Percentiles rank a stretch among this genome's conserved stretches.
Evolutionary conservation across 1,139 yeast species (phyloP).

Genomic region (Nakaseomyces glabratus): DNA sequence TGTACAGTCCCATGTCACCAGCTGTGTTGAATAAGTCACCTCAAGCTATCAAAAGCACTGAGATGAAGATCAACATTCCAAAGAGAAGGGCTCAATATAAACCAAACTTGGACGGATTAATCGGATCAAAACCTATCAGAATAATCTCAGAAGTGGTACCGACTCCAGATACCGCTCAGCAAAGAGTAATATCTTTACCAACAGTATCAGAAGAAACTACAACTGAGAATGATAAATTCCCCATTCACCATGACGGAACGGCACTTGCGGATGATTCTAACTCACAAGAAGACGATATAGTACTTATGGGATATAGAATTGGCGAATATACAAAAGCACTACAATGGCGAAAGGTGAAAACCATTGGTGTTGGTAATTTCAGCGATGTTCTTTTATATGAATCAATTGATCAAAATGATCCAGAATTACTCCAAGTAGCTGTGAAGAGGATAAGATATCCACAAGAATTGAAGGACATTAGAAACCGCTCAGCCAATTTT

Average conservation of each 20-base stretch:
- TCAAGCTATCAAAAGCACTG: neutral
- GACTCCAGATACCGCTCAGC: slow-evolving; percentile 9
- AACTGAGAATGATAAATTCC: slow-evolving; percentile 5
- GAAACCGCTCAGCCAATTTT: slow-evolving; percentile 15
- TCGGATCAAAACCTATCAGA: neutral
- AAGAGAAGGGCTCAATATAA: slow-evolving; percentile 3
- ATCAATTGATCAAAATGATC: slow-evolving; percentile 18
- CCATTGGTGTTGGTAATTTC: slow-evolving; percentile 52
- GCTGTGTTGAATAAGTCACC: slow-evolving; percentile 15
- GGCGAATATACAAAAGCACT: slow-evolving; percentile 19
- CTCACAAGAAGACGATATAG: slow-evolving; percentile 2
- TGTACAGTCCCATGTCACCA: slow-evolving; percentile 24
- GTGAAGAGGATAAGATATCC: slow-evolving; percentile 32
- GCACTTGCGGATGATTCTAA: slow-evolving; percentile 18
- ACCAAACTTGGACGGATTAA: slow-evolving; percentile 1
- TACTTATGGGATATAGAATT: slow-evolving; percentile 21
- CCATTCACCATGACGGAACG: slow-evolving; percentile 8
- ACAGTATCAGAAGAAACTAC: slow-evolving; percentile 18
- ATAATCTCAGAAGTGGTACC: slow-evolving; percentile 4
- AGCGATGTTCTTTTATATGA: slow-evolving; percentile 46
- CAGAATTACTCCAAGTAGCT: slow-evolving; percentile 27
- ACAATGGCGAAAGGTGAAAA: slow-evolving; percentile 28
- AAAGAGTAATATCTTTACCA: slow-evolving; percentile 24
- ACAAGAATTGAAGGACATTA: slow-evolving; percentile 12
- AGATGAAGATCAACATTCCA: slow-evolving; percentile 1